Base-by-base conservation (phyloP, 1,284 basidiomycete genomes). In the Apiotrichum sp. region DNA sequence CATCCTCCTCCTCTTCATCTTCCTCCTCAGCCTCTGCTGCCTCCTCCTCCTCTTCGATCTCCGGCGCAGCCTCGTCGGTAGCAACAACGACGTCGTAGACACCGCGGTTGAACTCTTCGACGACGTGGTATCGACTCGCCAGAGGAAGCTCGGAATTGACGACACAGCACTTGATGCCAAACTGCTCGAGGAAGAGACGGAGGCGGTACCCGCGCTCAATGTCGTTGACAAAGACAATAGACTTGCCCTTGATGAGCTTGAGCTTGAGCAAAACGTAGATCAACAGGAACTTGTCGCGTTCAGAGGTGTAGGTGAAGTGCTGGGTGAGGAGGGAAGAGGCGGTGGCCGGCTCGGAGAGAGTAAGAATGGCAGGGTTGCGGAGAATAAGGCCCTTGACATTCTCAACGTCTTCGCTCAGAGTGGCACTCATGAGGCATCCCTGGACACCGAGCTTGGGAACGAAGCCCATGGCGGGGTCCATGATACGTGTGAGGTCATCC, bases 81-180 rank as follows among this genome's bases (percentile, higher is more conserved):
- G 96, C 96, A 57, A 99, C 96, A 59, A 98, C 93, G 71, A 98
- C 98, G 71, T 98, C 93, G 70, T 98, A 98, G 10, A 95, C 90
- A 6, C 96, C 96, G 67, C 93, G 91, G 78, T 99, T 98, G 73
- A 99, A 99, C 77, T 98, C 95, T 69, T 99, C 93, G 2, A 99
- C 95, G 5, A 89, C 88, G 71, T 98, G 96, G 70, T 95, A 98
- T 84, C 93, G 82, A 31, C 91, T 95, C 69, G 97, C 98, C 57
- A 98, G 78, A 0, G 96, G 96, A 47, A 99, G 78, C 76, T 98
- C 96, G 14, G 91, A 91, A 69, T 99, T 98, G 41, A 99, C 82
- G 1, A 99, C 93, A 66, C 93, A 98, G 62, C 87, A 88, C 74
- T 93, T 92, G 72, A 98, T 88, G 0, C 91, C 95, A 67, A 98